Conservation (phyloP, 495 filamentous ascomycete genomes). For the Bacidia rubella region DNA sequence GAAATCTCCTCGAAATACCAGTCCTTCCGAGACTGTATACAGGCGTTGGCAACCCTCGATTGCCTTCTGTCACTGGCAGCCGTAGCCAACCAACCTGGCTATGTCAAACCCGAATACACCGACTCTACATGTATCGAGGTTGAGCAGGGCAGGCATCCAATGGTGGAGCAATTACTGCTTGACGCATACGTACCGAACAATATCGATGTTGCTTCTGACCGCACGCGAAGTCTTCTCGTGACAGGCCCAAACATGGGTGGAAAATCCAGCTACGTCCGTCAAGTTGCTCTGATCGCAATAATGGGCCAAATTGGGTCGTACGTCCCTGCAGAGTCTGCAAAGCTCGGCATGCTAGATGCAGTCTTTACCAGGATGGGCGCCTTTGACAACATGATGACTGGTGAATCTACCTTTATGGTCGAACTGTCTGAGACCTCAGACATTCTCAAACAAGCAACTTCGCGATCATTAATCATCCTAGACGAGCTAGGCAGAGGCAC, state of each 20-base stretch:
- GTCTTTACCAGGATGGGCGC: slow-evolving; percentile 97
- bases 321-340: slow-evolving; percentile 65
- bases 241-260: slow-evolving; percentile 99
- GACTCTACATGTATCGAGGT: slow-evolving; percentile 58
- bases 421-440: slow-evolving; percentile 84
- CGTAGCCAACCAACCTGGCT: slow-evolving; percentile 75
- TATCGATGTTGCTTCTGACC: slow-evolving; percentile 48
- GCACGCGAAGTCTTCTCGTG: slow-evolving; percentile 66
- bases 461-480: slow-evolving; percentile 72
- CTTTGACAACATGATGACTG: slow-evolving; percentile 88
- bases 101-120: slow-evolving; percentile 73
- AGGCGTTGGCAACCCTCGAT: slow-evolving; percentile 77
- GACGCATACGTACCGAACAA: slow-evolving; percentile 88
- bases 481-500: slow-evolving; percentile 92
- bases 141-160: slow-evolving; percentile 74
- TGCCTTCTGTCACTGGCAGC: slow-evolving; percentile 77
- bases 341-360: slow-evolving; percentile 72
- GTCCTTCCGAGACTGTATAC: slow-evolving; percentile 72
- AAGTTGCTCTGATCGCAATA: slow-evolving; percentile 79
- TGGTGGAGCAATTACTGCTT: slow-evolving; percentile 84
- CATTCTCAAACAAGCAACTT: slow-evolving; percentile 78
- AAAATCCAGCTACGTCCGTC: slow-evolving; percentile 88
- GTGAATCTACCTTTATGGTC: slow-evolving; percentile 96
- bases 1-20: slow-evolving; percentile 75
- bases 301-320: slow-evolving; percentile 94